phyloP scores from a whole-genome alignment of 2,329 filamentous ascomycete genomes.

The Alternaria sp. region DNA sequence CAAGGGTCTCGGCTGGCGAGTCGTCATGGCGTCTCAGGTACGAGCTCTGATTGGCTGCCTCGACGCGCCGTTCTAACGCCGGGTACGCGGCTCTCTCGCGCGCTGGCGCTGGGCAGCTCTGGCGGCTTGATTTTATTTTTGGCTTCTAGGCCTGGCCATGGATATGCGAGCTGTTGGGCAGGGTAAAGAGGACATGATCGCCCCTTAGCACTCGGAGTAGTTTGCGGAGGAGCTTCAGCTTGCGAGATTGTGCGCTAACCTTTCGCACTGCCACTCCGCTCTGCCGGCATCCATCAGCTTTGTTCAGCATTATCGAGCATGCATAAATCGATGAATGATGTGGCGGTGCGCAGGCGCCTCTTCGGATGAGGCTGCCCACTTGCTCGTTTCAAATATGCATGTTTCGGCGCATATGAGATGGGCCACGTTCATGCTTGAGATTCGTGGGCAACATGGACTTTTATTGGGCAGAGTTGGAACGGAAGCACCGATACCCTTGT shows the following conservation, averaged over 20 bases:
- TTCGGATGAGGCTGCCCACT: constrained; percentile 9
- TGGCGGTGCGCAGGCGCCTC: constrained; percentile 1
- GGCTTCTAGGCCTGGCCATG: constrained; percentile 10
- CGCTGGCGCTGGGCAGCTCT: background rate
- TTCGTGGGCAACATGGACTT: background rate
- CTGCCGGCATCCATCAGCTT: background rate
- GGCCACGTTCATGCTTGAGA: constrained; percentile 14
- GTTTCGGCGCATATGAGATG: constrained; percentile 13
- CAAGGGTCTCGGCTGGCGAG: background rate
- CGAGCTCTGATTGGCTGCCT: constrained; percentile 16
- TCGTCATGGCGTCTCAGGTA: background rate
- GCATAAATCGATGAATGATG: background rate
- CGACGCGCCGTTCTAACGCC: constrained; percentile 23
- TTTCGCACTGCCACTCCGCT: constrained; percentile 6
- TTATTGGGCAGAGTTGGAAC: background rate
- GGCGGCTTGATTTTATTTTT: constrained; percentile 12
- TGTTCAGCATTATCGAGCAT: background rate
- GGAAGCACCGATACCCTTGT: background rate
- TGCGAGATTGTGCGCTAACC: background rate
- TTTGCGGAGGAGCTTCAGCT: constrained; percentile 6
- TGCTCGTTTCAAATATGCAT: constrained; percentile 5
- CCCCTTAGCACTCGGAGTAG: background rate
- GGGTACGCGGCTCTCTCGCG: constrained; percentile 12
- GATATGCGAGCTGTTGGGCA: background rate
- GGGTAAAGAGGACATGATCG: constrained; percentile 17